Conservation (phyloP, 2,329 filamentous ascomycete genomes). For the Aspergillus sp. region DNA sequence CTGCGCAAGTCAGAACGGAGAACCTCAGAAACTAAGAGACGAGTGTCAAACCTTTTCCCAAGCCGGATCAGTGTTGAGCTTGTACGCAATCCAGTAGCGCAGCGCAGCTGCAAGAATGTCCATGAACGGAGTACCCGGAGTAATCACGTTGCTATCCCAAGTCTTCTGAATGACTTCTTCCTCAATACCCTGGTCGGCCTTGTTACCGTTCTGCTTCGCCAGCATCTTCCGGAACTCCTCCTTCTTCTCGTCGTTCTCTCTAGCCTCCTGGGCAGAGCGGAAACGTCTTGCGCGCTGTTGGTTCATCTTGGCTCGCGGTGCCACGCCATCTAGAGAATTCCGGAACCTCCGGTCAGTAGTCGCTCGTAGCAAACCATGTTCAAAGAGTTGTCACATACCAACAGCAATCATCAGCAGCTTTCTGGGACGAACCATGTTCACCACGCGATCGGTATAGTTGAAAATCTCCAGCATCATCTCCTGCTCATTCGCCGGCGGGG, state of each 20-base stretch:
- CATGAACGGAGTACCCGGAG: conserved; percentile 98
- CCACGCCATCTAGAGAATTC: conserved; percentile 77
- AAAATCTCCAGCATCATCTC: conserved; percentile 99
- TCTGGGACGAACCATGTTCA: conserved; percentile 96
- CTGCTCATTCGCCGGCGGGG: conserved; percentile 88
- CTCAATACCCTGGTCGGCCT: conserved; percentile 60
- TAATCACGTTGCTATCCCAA: conserved; percentile 87
- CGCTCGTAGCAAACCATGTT: background rate
- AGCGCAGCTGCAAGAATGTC: conserved; percentile 86
- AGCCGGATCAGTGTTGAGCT: conserved; percentile 91
- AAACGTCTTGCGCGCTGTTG: conserved; percentile 96
- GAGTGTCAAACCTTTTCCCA: conserved; percentile 68
- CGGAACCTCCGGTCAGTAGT: conserved; percentile 1
- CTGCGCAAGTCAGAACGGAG: conserved; percentile 33
- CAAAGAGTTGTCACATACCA: conserved; percentile 50
- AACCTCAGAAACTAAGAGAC: background rate
- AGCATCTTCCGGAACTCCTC: conserved; percentile 82
- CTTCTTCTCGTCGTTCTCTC: conserved; percentile 90
- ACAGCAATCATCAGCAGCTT: conserved; percentile 98
- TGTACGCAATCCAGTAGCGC: conserved; percentile 96
- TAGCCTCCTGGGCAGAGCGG: conserved; percentile 87
- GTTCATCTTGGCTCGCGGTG: conserved; percentile 98
- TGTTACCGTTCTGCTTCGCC: conserved; percentile 71
- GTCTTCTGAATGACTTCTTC: conserved; percentile 73
- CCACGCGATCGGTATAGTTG: conserved; percentile 96